Conservation (phyloP, 2,329 filamentous ascomycete genomes). For the Diaporthe sp. region DNA sequence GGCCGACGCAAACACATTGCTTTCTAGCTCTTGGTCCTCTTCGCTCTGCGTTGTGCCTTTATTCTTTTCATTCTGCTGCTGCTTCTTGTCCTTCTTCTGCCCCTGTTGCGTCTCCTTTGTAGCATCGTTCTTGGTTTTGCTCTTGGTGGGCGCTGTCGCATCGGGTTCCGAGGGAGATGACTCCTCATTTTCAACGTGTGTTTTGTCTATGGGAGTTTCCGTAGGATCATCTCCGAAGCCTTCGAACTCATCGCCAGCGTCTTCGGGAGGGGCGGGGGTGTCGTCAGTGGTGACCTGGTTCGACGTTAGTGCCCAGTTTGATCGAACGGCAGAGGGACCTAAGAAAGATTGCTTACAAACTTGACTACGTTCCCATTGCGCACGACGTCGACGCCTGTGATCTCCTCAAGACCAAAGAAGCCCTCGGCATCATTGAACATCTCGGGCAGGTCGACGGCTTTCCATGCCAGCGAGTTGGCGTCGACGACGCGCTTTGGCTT, state of each 20-base stretch:
- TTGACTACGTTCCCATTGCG: conserved; percentile 71
- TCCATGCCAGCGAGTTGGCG: conserved; percentile 68
- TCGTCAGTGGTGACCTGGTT: conserved; percentile 11
- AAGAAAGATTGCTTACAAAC: conserved; percentile 60
- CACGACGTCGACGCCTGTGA: conserved; percentile 91
- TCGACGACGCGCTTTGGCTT: conserved; percentile 59
- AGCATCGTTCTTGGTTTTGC: conserved; percentile 36
- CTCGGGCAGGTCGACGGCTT: conserved; percentile 76
- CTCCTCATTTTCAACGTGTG: conserved; percentile 42
- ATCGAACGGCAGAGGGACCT: neutral
- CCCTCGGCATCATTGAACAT: conserved; percentile 91
- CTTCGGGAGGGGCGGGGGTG: conserved; percentile 35
- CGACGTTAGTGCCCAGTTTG: neutral
- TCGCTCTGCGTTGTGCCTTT: conserved; percentile 19
- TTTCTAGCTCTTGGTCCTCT: conserved; percentile 53
- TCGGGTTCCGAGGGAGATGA: conserved; percentile 36
- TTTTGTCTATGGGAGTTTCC: conserved; percentile 40
- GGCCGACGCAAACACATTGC: conserved; percentile 69
- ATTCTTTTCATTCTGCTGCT: conserved; percentile 47
- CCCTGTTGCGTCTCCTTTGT: conserved; percentile 44
- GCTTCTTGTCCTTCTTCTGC: conserved; percentile 47
- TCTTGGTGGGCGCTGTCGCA: conserved; percentile 41
- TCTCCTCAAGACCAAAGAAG: conserved; percentile 91
- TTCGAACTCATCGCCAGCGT: conserved; percentile 49
- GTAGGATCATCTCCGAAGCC: conserved; percentile 50